Base-by-base conservation (phyloP, 305 asterid species). In the Lippia alba region DNA sequence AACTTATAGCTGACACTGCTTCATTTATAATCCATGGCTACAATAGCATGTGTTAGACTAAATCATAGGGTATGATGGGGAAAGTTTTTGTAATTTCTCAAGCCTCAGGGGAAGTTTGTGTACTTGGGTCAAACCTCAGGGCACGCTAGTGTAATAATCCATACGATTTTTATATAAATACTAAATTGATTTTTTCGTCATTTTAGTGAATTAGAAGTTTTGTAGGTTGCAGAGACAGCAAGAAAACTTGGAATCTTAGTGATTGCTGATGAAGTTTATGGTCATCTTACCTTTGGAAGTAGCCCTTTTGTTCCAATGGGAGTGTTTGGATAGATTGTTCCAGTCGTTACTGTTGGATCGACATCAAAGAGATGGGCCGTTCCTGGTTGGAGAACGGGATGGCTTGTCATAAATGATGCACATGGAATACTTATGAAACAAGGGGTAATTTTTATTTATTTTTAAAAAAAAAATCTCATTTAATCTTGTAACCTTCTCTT, bases 301-400 rank as follows among this genome's bases (percentile, higher is more conserved):
- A 89, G 77, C 56, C 90, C 96, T 2, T 93, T 89, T 78, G 92
- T 91, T 74, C 96, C 97, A 0, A 91, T 93, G 98, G 98, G 98
- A 73, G 83, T 78, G 67, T 93, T 93, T 72, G 97, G 92, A 70
- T 87, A 92, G 30, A 87, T 87, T 63, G 81, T 75, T 34, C 98
- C 98, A 1, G 81, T 93, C 39, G 66, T 92, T 62, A 92, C 96
- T 8, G 71, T 91, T 50, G 97, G 96, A 51, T 87, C 97, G 0
- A 86, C 89, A 81, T 91, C 97, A 39, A 91, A 91, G 87, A 87
- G 96, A 78, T 91, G 97, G 97, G 40, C 82, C 56, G 97, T 89
- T 76, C 97, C 97, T 15, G 97, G 97, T 44, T 91, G 97, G 96
- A 78, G 91, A 59, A 68, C 89, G 56, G 97, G 97, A 20, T 91